Percentiles rank a stretch among this genome's conserved stretches.
Conservation (phyloP, 139 green algal species). For the Pseudopediastrum boryanum region DNA sequence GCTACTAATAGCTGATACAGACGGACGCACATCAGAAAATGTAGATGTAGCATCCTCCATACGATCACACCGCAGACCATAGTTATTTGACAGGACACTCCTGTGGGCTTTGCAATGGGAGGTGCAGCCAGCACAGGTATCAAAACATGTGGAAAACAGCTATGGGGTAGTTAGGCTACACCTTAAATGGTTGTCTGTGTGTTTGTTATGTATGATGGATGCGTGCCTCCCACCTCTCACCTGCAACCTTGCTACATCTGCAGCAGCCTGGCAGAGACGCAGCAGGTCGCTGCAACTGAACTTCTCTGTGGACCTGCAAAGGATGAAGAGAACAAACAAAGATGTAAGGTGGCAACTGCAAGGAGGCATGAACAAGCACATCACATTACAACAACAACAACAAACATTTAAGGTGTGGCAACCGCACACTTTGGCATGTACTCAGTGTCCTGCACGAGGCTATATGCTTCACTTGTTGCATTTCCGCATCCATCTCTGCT, state of each 20-base stretch:
- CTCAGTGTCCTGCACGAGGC: no score
- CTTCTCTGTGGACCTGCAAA: slow-evolving; percentile 26
- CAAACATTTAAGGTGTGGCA: not conserved
- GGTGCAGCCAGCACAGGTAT: not conserved
- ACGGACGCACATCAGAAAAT: slow-evolving; percentile 6
- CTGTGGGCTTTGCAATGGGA: no score
- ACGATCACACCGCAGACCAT: not conserved
- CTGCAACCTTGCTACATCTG: not conserved
- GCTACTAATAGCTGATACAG: no score
- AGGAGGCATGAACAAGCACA: not conserved
- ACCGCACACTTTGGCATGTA: slow-evolving; percentile 2
- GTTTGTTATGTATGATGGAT: not conserved
- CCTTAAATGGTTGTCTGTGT: not conserved
- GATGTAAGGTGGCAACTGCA: not conserved
- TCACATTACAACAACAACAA: not conserved
- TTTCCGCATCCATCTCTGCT: no score
- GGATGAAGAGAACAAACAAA: not conserved
- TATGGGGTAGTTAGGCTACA: not conserved
- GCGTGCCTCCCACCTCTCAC: not conserved
- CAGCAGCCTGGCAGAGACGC: slow-evolving; percentile 18
- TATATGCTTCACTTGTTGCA: no score
- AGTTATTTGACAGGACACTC: no score
- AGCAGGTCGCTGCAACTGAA: slow-evolving; percentile 36
- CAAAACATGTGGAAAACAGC: not conserved
- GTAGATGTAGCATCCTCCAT: not conserved